These are phyloP conservation scores for Diplodia corticola DNA, from an alignment of 2,329 filamentous ascomycete species.

Conservation along the genomic window DNA sequence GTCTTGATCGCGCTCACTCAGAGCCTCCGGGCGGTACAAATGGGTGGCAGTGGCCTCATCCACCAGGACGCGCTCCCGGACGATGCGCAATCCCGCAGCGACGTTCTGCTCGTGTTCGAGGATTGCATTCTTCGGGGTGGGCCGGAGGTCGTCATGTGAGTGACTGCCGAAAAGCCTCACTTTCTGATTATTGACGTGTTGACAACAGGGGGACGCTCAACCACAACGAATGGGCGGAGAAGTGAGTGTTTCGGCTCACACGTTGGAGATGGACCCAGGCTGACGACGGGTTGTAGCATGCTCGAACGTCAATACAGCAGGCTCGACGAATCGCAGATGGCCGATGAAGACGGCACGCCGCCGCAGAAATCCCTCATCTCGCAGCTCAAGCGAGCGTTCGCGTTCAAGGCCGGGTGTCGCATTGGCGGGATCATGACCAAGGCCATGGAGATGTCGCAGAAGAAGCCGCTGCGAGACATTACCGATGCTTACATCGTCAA, in stretches of 20 bases:
- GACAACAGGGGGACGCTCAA: not conserved
- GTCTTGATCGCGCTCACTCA: conserved; percentile 4
- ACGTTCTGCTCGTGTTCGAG: conserved; percentile 20
- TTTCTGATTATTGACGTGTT: not conserved
- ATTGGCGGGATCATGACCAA: conserved; percentile 1
- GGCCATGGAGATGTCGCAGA: not conserved
- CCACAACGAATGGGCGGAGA: conserved; percentile 4
- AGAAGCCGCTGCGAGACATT: not conserved
- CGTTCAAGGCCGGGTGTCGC: not conserved
- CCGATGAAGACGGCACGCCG: conserved; percentile 3
- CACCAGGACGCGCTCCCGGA: not conserved
- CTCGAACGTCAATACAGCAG: not conserved
- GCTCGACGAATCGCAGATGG: conserved; percentile 11
- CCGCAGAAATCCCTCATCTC: conserved; percentile 19
- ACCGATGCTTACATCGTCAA: not conserved
- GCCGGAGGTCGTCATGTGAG: conserved; percentile 13
- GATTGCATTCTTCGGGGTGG: conserved; percentile 7
- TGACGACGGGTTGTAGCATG: not conserved
- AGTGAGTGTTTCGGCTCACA: not conserved
- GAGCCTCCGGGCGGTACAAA: conserved; percentile 6
- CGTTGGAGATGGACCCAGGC: not conserved
- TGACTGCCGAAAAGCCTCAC: too few relatives aligned
- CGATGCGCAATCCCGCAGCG: not conserved
- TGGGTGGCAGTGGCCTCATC: conserved; percentile 8
- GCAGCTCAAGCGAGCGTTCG: conserved; percentile 10